A percentile compares a stretch with the other conserved stretches of the same genome.
Evolutionary conservation across 306 rosid genomes (phyloP).

Genomic region (Begonia fuchsioides): DNA sequence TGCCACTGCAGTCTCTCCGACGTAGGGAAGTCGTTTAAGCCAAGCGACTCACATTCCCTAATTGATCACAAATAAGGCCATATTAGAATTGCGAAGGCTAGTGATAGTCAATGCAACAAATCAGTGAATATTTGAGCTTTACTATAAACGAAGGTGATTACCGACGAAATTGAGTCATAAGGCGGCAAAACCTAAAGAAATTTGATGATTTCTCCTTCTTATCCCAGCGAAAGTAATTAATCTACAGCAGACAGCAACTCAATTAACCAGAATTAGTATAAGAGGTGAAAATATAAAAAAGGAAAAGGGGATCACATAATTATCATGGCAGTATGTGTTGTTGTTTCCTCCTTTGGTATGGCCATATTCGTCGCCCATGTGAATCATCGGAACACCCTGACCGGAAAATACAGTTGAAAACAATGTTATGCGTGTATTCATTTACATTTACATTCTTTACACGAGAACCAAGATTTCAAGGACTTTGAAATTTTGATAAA

Average conservation of each 20-base stretch:
- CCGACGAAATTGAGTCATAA: constrained; percentile 65
- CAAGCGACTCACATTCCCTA: constrained; percentile 88
- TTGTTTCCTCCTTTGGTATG: constrained; percentile 98
- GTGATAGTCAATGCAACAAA: no score
- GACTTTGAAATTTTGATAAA: no score
- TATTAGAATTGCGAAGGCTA: background rate
- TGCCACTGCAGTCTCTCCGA: constrained; percentile 92
- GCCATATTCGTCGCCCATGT: constrained; percentile 96
- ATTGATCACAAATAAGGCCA: constrained; percentile 15
- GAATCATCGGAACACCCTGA: constrained; percentile 94
- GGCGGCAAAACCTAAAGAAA: constrained; percentile 75
- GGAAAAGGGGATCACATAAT: constrained; percentile 42
- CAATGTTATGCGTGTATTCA: no score
- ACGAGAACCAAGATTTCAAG: no score
- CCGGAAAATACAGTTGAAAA: background rate
- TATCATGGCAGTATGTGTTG: constrained; percentile 95
- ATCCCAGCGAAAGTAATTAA: constrained; percentile 87
- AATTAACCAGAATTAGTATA: constrained; percentile 2
- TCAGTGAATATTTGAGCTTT: background rate
- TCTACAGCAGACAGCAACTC: constrained; percentile 31
- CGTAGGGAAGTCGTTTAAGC: constrained; percentile 75
- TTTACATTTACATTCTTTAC: no score
- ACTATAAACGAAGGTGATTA: constrained; percentile 16
- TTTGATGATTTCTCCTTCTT: constrained; percentile 66
- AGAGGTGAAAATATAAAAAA: constrained; percentile 5